Evolutionary conservation across 768 basidiomycete genomes (phyloP).

Genomic region (Dioszegia crocea): DNA sequence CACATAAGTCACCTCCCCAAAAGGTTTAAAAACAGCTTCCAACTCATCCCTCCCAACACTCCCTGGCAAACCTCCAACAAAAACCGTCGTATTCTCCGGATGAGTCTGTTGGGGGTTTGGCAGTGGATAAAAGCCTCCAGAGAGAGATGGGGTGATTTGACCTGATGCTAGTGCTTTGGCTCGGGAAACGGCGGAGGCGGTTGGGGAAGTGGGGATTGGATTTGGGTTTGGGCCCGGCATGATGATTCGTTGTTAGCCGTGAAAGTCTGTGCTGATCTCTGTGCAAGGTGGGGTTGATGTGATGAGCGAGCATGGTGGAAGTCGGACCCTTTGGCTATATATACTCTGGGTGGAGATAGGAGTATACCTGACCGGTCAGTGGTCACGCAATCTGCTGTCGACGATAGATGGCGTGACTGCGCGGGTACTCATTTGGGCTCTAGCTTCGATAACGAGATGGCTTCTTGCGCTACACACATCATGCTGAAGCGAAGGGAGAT

Average conservation of each 20-base stretch:
- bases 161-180: constrained; percentile 1
- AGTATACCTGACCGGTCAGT: too few species aligned
- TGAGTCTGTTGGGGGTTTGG: background rate
- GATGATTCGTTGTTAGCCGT: background rate
- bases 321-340: too few species aligned
- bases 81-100: constrained; percentile 14
- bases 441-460: too few species aligned
- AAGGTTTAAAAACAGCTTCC: background rate
- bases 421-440: background rate
- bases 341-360: too few species aligned
- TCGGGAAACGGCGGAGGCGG: background rate
- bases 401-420: constrained; percentile 1
- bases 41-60: constrained; percentile 3
- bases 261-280: too few species aligned
- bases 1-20: constrained; percentile 14
- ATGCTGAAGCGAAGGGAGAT: too few species aligned
- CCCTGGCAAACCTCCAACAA: constrained; percentile 6
- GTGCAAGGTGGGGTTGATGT: too few species aligned
- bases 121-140: constrained; percentile 8
- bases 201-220: background rate
- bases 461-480: too few species aligned
- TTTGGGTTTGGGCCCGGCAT: background rate
- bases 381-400: too few species aligned
- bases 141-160: background rate
- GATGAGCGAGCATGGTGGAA: too few species aligned